phyloP scores from a whole-genome alignment of 2,329 filamentous ascomycete species.

The Colletotrichum tropicale region DNA sequence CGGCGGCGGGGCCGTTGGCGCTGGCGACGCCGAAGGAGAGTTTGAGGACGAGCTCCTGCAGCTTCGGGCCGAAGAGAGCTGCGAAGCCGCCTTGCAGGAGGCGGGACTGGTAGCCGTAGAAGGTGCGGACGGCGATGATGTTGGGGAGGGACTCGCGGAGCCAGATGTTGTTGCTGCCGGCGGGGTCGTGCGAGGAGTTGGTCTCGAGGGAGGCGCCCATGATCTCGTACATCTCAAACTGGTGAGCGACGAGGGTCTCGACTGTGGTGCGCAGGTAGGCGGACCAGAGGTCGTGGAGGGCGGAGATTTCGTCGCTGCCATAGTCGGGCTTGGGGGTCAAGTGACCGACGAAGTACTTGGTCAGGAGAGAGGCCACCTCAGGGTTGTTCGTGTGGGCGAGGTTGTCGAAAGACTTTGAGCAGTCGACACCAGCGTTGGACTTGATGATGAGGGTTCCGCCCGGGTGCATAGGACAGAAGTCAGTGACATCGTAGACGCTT shows the following conservation, averaged over 20 bases:
- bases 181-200: not conserved
- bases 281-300: conserved; percentile 54
- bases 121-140: conserved; percentile 53
- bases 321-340: conserved; percentile 54
- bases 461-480: conserved; percentile 58
- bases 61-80: conserved; percentile 53
- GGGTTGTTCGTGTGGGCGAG: conserved; percentile 60
- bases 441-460: conserved; percentile 58
- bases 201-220: conserved; percentile 38
- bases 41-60: conserved; percentile 59
- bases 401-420: conserved; percentile 56
- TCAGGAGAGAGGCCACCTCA: conserved; percentile 55
- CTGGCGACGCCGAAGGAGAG: conserved; percentile 55
- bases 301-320: conserved; percentile 44
- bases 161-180: conserved; percentile 41
- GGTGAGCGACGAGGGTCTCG: conserved; percentile 56
- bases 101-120: conserved; percentile 57
- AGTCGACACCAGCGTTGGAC: conserved; percentile 60
- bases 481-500: conserved; percentile 57
- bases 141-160: conserved; percentile 50
- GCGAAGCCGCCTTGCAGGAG: conserved; percentile 55
- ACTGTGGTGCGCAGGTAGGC: conserved; percentile 53
- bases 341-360: conserved; percentile 59
- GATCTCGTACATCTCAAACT: conserved; percentile 58
- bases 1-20: conserved; percentile 32